Percentiles rank a stretch among this genome's conserved stretches.
phyloP scores from a whole-genome alignment of 805 yeast genomes.

The Teunomyces barrocoloradensis region DNA sequence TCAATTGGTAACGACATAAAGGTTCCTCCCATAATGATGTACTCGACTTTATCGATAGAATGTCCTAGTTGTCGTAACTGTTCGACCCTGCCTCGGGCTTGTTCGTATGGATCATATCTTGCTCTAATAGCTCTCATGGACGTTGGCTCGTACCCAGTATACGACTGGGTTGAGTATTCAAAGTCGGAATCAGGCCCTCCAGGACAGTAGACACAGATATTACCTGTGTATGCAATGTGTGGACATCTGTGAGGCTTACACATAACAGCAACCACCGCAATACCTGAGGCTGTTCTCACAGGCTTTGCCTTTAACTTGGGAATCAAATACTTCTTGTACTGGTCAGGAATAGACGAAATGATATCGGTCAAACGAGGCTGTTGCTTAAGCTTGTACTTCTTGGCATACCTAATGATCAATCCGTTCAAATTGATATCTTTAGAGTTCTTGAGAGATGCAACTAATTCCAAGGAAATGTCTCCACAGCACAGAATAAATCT shows the following conservation, averaged over 20 bases:
- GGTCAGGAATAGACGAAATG: conserved; percentile 93
- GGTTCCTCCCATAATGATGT: conserved; percentile 98
- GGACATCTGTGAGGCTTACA: conserved; percentile 99
- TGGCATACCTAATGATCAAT: conserved; percentile 76
- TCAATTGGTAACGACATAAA: conserved; percentile 92
- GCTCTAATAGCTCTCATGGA: conserved; percentile 99
- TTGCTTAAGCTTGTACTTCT: conserved; percentile 84
- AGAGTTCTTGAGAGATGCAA: conserved; percentile 67
- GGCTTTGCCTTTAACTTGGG: conserved; percentile 98
- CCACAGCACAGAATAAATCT: conserved; percentile 90
- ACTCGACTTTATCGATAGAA: conserved; percentile 95
- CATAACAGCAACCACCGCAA: conserved; percentile 99
- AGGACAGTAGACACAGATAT: conserved; percentile 97
- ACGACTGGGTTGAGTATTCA: conserved; percentile 96
- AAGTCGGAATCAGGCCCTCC: conserved; percentile 99
- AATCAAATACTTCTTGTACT: conserved; percentile 82
- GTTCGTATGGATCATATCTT: conserved; percentile 96
- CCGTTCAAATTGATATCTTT: conserved; percentile 89
- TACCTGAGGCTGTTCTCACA: conserved; percentile 96
- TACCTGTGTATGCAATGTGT: conserved; percentile 97
- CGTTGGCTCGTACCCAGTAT: conserved; percentile 98
- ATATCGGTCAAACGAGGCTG: conserved; percentile 96
- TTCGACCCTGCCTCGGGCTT: conserved; percentile 95
- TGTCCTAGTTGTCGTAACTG: conserved; percentile 95
- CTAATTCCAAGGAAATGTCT: conserved; percentile 84